Base-by-base conservation (phyloP, 495 filamentous ascomycete genomes). In the Acidomyces sp. region DNA sequence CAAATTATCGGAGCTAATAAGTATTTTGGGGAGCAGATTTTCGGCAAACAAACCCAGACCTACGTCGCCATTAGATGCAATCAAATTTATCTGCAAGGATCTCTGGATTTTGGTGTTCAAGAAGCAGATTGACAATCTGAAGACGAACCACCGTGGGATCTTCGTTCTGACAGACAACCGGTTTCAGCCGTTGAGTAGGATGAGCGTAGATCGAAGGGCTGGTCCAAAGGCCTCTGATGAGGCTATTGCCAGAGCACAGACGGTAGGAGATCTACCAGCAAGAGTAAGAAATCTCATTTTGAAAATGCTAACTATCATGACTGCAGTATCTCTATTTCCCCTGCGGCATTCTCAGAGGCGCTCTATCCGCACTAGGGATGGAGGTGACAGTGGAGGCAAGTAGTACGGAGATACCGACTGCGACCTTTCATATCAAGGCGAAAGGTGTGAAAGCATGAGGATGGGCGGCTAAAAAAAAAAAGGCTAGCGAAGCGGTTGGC, bases 31-130 rank as follows among this genome's bases (percentile, higher is more conserved):
- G 30, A 7, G 15, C 43, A 93, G 87, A 42, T 94, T 96, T 65
- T 85, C 85, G 27, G 72, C 78, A 46, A 82, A 93, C 58, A 69
- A 84, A 31, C 83, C 90, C 29, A 78, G 85, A 31, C 59, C 60
- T 24, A 57, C 46, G 7, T 53, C 61, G 27, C 47, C 56, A 5
- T 53, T 67, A 27, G 62, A 64, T 46, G 55, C 54, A 6, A 96
- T 97, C 56, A 97, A 97, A 60, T 96, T 96, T 56, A 70, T 96
- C 24, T 97, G 90, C 70, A 97, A 96, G 60, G 92, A 97, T 57
- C 62, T 97, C 30, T 97, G 90, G 90, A 83, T 74, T 34, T 68
- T 93, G 28, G 71, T 95, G 23, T 97, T 94, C 61, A 69, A 84
- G 58, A 97, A 97, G 62, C 90, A 95, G 61, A 78, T 96, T 52